Evolutionary conservation across 2,329 filamentous ascomycete species (phyloP).

Genomic region (Fusarium gaditjirri): DNA sequence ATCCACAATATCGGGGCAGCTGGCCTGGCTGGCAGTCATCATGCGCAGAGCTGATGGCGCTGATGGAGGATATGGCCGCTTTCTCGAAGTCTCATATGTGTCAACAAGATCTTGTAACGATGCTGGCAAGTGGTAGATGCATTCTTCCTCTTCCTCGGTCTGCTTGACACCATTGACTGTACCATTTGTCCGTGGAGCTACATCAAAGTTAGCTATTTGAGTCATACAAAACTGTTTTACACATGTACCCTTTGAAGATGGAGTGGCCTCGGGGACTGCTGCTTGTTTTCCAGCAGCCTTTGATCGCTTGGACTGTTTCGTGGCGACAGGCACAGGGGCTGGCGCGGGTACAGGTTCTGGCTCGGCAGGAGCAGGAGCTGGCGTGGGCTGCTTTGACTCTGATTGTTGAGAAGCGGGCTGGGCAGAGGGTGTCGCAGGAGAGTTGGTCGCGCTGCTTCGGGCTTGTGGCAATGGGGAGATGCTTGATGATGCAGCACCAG

Average conservation of each 20-base stretch:
- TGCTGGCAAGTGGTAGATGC: constrained; percentile 90
- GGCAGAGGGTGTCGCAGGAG: constrained; percentile 60
- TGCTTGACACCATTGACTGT: constrained; percentile 62
- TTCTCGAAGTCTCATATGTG: constrained; percentile 86
- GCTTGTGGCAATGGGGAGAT: constrained; percentile 64
- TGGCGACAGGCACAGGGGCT: constrained; percentile 44
- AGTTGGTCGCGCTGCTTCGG: constrained; percentile 65
- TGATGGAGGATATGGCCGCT: constrained; percentile 68
- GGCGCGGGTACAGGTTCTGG: constrained; percentile 31
- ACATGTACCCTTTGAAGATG: constrained; percentile 57
- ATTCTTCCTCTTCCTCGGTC: constrained; percentile 71
- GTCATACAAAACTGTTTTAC: background rate
- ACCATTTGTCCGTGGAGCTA: constrained; percentile 62
- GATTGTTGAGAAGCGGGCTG: constrained; percentile 57
- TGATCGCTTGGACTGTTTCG: constrained; percentile 52
- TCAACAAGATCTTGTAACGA: constrained; percentile 91
- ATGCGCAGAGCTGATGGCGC: constrained; percentile 77
- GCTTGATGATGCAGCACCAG: constrained; percentile 63
- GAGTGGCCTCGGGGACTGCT: constrained; percentile 54
- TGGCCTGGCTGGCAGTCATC: constrained; percentile 78
- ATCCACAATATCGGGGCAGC: constrained; percentile 79
- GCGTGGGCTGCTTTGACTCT: constrained; percentile 50
- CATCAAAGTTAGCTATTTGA: constrained; percentile 18
- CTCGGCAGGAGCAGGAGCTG: constrained; percentile 42
- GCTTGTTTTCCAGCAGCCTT: constrained; percentile 59